phyloP scores from a whole-genome alignment of 495 filamentous ascomycete genomes.

The Friedmanniomyces endolithicus region DNA sequence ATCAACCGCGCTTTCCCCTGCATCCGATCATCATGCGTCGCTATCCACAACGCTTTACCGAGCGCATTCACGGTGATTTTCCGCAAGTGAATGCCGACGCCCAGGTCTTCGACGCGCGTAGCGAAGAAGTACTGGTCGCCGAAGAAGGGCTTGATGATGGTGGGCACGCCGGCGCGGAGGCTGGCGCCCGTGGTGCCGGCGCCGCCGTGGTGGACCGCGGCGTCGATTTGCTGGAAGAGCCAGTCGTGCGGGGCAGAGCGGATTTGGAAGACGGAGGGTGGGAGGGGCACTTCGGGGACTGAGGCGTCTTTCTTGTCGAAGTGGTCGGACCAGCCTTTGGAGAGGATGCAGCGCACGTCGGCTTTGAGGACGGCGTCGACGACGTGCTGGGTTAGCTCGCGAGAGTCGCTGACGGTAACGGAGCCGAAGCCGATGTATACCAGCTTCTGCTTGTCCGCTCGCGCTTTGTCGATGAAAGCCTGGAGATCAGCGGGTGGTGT shows the following conservation, averaged over 20 bases:
- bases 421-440: slow-evolving; percentile 97
- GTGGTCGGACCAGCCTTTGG: slow-evolving; percentile 98
- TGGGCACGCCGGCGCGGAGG: slow-evolving; percentile 80
- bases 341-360: slow-evolving; percentile 87
- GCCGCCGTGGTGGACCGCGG: slow-evolving; percentile 87
- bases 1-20: slow-evolving; percentile 70
- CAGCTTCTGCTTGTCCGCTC: slow-evolving; percentile 72
- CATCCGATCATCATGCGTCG: slow-evolving; percentile 77
- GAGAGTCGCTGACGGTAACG: slow-evolving; percentile 84
- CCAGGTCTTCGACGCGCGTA: slow-evolving; percentile 74
- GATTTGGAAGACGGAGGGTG: slow-evolving; percentile 73
- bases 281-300: slow-evolving; percentile 58
- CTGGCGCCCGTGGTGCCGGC: slow-evolving; percentile 93
- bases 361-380: slow-evolving; percentile 85
- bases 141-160: slow-evolving; percentile 93
- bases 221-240: slow-evolving; percentile 90
- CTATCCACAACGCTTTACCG: slow-evolving; percentile 80
- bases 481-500: slow-evolving; percentile 59
- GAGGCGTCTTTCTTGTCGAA: slow-evolving; percentile 47
- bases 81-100: slow-evolving; percentile 80
- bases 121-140: slow-evolving; percentile 98
- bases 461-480: slow-evolving; percentile 69
- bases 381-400: slow-evolving; percentile 74
- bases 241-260: slow-evolving; percentile 90
- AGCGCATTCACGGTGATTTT: slow-evolving; percentile 77